Evolutionary conservation across 2,329 filamentous ascomycete species (phyloP).

Genomic region (Thelonectria discophora): DNA sequence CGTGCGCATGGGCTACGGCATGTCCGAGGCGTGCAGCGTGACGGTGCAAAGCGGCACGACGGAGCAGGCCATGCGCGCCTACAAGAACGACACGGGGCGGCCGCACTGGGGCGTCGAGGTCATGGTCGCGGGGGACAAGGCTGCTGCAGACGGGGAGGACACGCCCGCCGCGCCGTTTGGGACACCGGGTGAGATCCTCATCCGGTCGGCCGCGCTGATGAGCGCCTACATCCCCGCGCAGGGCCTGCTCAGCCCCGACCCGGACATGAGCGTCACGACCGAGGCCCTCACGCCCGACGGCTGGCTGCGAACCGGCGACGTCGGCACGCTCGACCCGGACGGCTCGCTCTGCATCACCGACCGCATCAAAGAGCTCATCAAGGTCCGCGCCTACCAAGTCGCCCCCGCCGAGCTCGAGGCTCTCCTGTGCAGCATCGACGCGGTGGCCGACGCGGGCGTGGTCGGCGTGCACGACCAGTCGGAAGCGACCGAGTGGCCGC

Average conservation of each 20-base stretch:
- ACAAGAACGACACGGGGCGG: slow-evolving; percentile 68
- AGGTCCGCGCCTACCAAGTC: slow-evolving; percentile 68
- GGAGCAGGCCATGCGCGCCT: slow-evolving; percentile 54
- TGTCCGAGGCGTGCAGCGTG: slow-evolving; percentile 77
- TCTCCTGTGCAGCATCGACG: slow-evolving; percentile 48
- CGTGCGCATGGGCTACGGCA: slow-evolving; percentile 72
- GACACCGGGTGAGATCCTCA: slow-evolving; percentile 70
- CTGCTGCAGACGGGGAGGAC: slow-evolving; percentile 43
- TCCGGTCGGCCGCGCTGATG: slow-evolving; percentile 71
- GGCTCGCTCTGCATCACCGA: slow-evolving; percentile 74
- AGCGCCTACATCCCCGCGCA: slow-evolving; percentile 73
- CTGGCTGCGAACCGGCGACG: slow-evolving; percentile 78
- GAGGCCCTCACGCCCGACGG: slow-evolving; percentile 61
- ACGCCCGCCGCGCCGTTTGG: slow-evolving; percentile 53
- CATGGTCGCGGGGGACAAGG: slow-evolving; percentile 58
- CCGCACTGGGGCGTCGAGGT: slow-evolving; percentile 75
- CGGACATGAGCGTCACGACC: slow-evolving; percentile 50
- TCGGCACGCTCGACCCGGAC: slow-evolving; percentile 65
- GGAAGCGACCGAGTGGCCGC: slow-evolving; percentile 69
- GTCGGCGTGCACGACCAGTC: slow-evolving; percentile 64
- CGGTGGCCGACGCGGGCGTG: slow-evolving; percentile 71
- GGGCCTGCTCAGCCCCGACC: slow-evolving; percentile 42
- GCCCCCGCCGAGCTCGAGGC: slow-evolving; percentile 62
- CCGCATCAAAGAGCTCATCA: slow-evolving; percentile 74
- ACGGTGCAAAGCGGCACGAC: slow-evolving; percentile 66